Evolutionary conservation across 2,329 filamentous ascomycete species (phyloP).

Genomic region (Alternaria sp.): DNA sequence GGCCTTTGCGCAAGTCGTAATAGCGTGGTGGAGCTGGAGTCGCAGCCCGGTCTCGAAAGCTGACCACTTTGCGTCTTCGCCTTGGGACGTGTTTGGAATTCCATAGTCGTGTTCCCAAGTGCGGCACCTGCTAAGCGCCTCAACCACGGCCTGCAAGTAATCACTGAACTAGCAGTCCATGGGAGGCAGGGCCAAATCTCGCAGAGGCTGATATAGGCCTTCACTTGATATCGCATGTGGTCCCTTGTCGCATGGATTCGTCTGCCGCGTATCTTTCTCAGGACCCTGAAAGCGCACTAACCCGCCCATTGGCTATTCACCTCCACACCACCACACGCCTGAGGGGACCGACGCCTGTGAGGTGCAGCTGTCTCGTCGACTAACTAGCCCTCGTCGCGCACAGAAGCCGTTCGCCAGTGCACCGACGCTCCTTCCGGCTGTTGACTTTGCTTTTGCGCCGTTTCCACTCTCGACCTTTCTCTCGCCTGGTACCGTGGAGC

Average conservation of each 20-base stretch:
- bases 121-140: neutral
- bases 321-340: slow-evolving; percentile 17
- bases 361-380: slow-evolving; percentile 13
- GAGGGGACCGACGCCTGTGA: slow-evolving; percentile 2
- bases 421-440: slow-evolving; percentile 4
- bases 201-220: neutral
- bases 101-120: neutral
- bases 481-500: slow-evolving; percentile 3
- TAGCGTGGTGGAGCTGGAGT: slow-evolving; percentile 25
- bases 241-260: slow-evolving; percentile 3
- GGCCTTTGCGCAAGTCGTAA: slow-evolving; percentile 15
- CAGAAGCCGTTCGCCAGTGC: slow-evolving; percentile 18
- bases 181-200: neutral
- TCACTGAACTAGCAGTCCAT: neutral
- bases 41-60: slow-evolving; percentile 23
- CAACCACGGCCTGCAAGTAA: neutral
- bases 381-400: slow-evolving; percentile 13
- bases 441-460: slow-evolving; percentile 12
- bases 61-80: slow-evolving; percentile 13
- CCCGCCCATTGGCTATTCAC: slow-evolving; percentile 17
- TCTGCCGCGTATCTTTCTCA: slow-evolving; percentile 14
- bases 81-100: slow-evolving; percentile 4
- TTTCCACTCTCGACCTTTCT: neutral
- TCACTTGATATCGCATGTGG: neutral
- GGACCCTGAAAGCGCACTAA: slow-evolving; percentile 13